Base-by-base conservation (phyloP, 2,329 filamentous ascomycete species). In the Colletotrichum lini region DNA sequence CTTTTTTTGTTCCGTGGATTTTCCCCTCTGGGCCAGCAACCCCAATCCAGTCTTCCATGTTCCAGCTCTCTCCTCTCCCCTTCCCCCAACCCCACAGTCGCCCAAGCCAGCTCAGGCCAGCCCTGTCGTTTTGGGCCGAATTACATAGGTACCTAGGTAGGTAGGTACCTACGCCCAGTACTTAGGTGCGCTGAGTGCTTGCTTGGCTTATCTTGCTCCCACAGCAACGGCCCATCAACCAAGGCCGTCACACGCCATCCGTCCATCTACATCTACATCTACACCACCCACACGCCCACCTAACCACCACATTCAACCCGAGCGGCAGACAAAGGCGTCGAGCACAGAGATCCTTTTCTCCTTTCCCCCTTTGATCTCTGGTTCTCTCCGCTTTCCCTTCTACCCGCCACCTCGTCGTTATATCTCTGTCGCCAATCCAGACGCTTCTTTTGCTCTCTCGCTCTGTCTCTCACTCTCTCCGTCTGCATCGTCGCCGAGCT, bases 171-270 rank as follows among this genome's bases (percentile, higher is more conserved):
- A 35, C 30, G 30, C 30, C 30, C 30, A 9, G 30, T 35, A 9
- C 30, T 35, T 35, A 2, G 30, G 30, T 23, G 47, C 47, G 18
- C 38, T 58, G 54, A 21, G 38, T 9, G 54, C 23, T 66, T 9
- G 54, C 23, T 66, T 62, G 23, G 30, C 59, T 59, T 57, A 69
- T 72, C 67, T 69, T 69, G 65, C 69, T 69, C 69, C 70, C 70
- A 72, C 70, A 72, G 70, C 70, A 72, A 72, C 70, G 54, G 70
- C 66, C 70, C 70, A 18, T 56, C 70, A 70, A 70, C 70, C 70
- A 72, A 66, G 60, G 58, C 60, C 70, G 60, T 40, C 63, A 60
- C 47, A 47, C 49, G 40, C 56, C 63, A 65, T 30, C 53, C 26
- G 26, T 12, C n/a, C 57, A 23, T 23, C 12, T 50, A 67, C 56